A percentile compares a stretch with the other conserved stretches of the same genome.
These are phyloP conservation scores for Cladobotryum protrusum DNA, from an alignment of 2,329 filamentous ascomycete genomes.

Conservation along the genomic window DNA sequence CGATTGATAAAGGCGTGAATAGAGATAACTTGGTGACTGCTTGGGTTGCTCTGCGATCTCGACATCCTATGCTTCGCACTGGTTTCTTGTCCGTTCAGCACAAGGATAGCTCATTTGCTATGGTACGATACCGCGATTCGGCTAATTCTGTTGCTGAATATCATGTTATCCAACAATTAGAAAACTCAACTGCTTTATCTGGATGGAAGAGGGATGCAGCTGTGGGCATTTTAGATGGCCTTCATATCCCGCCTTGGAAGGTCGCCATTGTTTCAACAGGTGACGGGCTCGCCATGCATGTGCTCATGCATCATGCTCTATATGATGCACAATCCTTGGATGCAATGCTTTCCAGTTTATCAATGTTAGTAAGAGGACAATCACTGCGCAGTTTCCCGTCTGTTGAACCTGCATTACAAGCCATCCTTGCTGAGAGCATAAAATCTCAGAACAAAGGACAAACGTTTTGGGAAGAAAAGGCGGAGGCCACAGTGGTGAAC, in stretches of 20 bases:
- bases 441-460: conserved; percentile 29
- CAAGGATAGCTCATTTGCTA: conserved; percentile 58
- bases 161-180: not conserved
- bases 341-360: conserved; percentile 56
- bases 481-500: conserved; percentile 50
- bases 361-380: conserved; percentile 19
- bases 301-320: conserved; percentile 68
- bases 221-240: conserved; percentile 29
- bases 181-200: conserved; percentile 22
- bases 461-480: conserved; percentile 58
- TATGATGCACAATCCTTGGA: conserved; percentile 77
- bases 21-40: conserved; percentile 42
- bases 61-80: conserved; percentile 68
- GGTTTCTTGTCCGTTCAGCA: conserved; percentile 63
- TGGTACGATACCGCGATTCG: conserved; percentile 55
- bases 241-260: conserved; percentile 58
- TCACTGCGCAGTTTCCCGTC: conserved; percentile 9
- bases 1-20: conserved; percentile 36
- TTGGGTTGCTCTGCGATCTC: conserved; percentile 49
- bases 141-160: too few relatives aligned
- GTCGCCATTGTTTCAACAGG: conserved; percentile 40
- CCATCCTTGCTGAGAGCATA: conserved; percentile 33
- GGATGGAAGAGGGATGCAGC: conserved; percentile 33
- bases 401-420: conserved; percentile 33
- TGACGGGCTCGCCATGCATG: conserved; percentile 29